Evolutionary conservation across 441 rosid genomes (phyloP), one percentile per base, ranked within the genome.

Genomic region (Erodium texanum): DNA sequence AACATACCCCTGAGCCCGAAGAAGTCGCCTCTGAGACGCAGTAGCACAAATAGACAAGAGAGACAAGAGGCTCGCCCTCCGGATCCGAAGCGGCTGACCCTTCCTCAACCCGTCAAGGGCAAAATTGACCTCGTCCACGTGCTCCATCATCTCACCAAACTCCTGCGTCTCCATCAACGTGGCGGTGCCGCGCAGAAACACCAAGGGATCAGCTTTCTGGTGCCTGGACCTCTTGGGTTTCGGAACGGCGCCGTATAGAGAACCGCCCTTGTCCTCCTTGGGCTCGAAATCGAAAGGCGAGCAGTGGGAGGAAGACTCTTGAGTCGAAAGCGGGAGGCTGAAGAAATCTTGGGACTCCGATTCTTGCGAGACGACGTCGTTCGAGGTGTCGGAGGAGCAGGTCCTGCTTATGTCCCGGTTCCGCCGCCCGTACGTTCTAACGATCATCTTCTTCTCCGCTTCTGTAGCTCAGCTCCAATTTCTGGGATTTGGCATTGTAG

Each of bases 141-240:
- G 90, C 81, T 92, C 99, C 98, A 92, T 95, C 88, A 90, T 85
- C 84, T 92, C 98, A 16, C 99, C 98, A 22, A 81, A 89, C 80
- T 95, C 98, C 85, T 95, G 99, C 5, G 98, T 87, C 84, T 95
- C 98, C 83, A 92, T 90, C 78, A 95, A 77, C 66, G 96, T 90
- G 64, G 98, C 80, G 58, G 88, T 84, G 22, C 71, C 62, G 41
- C 81, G 70, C 67, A 73, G 29, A 27, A 4, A 27, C 29, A 27
- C 29, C 29, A 27, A 27, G 29, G 29, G 29, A 27, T 27, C 29
- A 27, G 29, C 29, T 27, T 27, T 27, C 54, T 14, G 54, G 16
- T 0, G 82, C 75, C 79, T 85, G 62, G 66, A 73, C 76, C 80
- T 80, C 78, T 85, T 85, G 29, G 78, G 69, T 74, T 77, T 82